phyloP scores from a whole-genome alignment of 2,329 filamentous ascomycete species.

The Diplodia intermedia region DNA sequence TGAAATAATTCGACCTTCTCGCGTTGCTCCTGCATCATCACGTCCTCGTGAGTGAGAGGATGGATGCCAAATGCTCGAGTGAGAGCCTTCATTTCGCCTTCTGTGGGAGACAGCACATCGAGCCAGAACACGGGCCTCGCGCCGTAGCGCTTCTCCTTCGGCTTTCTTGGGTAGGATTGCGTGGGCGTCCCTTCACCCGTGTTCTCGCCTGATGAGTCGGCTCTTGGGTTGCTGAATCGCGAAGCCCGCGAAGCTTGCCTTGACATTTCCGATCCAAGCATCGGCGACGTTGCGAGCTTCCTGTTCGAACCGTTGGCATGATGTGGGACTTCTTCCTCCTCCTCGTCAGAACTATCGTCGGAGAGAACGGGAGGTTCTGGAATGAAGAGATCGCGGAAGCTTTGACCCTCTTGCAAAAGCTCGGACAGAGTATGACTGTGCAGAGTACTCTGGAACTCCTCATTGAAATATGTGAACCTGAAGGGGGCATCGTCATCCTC shows the following conservation, averaged over 20 bases:
- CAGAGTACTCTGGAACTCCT: slow-evolving; percentile 93
- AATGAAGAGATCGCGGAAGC: slow-evolving; percentile 87
- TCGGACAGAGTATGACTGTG: slow-evolving; percentile 96
- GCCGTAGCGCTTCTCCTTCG: slow-evolving; percentile 60
- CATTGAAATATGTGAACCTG: slow-evolving; percentile 98
- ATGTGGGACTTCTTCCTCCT: slow-evolving; percentile 52
- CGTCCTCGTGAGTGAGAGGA: slow-evolving; percentile 92
- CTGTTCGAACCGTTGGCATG: slow-evolving; percentile 1
- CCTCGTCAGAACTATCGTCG: slow-evolving; percentile 72
- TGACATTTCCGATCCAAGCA: slow-evolving; percentile 3
- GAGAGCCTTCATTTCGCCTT: slow-evolving; percentile 93
- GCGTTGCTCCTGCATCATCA: slow-evolving; percentile 94
- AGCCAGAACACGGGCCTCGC: slow-evolving; percentile 96
- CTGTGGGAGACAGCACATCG: slow-evolving; percentile 87
- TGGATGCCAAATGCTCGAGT: slow-evolving; percentile 95
- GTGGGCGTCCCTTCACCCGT: slow-evolving; percentile 60
- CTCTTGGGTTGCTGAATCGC: slow-evolving; percentile 36
- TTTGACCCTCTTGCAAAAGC: slow-evolving; percentile 81
- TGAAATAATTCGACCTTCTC: slow-evolving; percentile 98
- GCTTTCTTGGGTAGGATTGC: slow-evolving; percentile 37
- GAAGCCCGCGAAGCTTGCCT: slow-evolving; percentile 25
- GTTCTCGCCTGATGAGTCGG: slow-evolving; percentile 45
- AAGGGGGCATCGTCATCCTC: slow-evolving; percentile 90
- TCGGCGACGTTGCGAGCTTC: slow-evolving; percentile 11
- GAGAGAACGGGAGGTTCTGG: slow-evolving; percentile 70